Base-by-base conservation (phyloP, 75 land plant genomes). In the Sequoia sempervirens region DNA sequence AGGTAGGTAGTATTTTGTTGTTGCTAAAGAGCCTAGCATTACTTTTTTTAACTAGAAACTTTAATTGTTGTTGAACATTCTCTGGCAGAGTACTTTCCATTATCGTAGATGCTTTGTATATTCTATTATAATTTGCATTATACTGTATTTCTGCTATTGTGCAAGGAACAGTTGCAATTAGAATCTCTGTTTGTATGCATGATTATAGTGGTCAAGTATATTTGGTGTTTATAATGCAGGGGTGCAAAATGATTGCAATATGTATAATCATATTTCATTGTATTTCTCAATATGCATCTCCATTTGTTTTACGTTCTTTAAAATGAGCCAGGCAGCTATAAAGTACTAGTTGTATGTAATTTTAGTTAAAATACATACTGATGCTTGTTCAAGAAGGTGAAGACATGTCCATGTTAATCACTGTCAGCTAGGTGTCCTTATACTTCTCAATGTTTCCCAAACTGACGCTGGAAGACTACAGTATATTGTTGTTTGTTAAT, bases 1-100 rank as follows among this genome's bases (percentile, higher is more conserved):
- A 93, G 97, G 99, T 95, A 80, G 15, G 82, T 23, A 80, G 7
- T 38, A 8, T 20, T 38, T 81, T 78, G 37, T 41, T 30, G 64
- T 58, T 79, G 82, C 18, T 83, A 36, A 9, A 41, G 13, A 76
- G 18, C 23, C 30, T 73, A 36, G 45, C 17, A 36, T 81, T 38
- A 18, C 28, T 40, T 10, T 20, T 70, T 30, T 81, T 47, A 34
- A 20, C 45, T 14, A 37, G 15, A 75, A 23, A 17, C 23, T 11
- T 73, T 75, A 70, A 32, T 70, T 70, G 73, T 30, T 2, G 11
- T 70, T 37, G 17, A 32, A 70, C 0, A 70, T 70, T 70, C 14
- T 13, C 11, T 13, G 13, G 36, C 13, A 30, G 73, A 30, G 12
- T 70, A 28, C 11, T 70, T 32, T 30, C 73, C 73, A 70, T 70